Evolutionary conservation across 352 stramenopile genomes (phyloP).

Genomic region (Phytopythium oedochilum): DNA sequence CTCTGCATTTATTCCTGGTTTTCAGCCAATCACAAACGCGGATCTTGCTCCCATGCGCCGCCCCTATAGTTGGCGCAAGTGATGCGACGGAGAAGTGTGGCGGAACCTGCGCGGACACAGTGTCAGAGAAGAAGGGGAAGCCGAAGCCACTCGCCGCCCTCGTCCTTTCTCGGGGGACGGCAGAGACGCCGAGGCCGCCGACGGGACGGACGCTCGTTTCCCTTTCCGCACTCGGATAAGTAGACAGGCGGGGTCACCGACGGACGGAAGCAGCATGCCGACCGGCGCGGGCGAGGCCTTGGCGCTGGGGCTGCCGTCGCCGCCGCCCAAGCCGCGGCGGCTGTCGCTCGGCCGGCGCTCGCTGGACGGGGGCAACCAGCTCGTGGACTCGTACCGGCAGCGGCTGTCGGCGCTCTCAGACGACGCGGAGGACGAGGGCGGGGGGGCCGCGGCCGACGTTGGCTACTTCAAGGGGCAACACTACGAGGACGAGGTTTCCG

Average conservation of each 20-base stretch:
- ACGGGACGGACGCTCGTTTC: too few relatives aligned
- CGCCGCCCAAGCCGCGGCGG: constrained; percentile 1
- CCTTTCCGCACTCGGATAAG: too few relatives aligned
- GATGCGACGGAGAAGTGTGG: not conserved
- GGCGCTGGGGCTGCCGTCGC: constrained; percentile 17
- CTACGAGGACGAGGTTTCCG: not conserved
- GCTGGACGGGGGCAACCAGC: not conserved
- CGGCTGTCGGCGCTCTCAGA: not conserved
- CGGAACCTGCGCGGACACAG: not conserved
- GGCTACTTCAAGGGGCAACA: not conserved
- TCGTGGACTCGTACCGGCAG: constrained; percentile 1
- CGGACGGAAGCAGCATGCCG: not conserved
- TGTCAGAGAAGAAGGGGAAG: not conserved
- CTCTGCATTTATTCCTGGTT: not conserved
- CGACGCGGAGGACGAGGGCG: not conserved
- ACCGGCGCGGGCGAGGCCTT: not conserved
- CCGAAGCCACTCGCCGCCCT: not conserved
- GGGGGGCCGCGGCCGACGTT: not conserved
- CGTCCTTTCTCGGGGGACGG: not conserved
- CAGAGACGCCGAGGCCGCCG: not conserved
- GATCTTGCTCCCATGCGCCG: not conserved
- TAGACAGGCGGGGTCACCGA: not conserved
- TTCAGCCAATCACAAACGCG: not conserved
- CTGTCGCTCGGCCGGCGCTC: not conserved
- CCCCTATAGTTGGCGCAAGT: not conserved